Percentiles rank a stretch among this genome's conserved stretches.
phyloP scores from a whole-genome alignment of 2,329 filamentous ascomycete genomes.

The Bipolaris cookei region DNA sequence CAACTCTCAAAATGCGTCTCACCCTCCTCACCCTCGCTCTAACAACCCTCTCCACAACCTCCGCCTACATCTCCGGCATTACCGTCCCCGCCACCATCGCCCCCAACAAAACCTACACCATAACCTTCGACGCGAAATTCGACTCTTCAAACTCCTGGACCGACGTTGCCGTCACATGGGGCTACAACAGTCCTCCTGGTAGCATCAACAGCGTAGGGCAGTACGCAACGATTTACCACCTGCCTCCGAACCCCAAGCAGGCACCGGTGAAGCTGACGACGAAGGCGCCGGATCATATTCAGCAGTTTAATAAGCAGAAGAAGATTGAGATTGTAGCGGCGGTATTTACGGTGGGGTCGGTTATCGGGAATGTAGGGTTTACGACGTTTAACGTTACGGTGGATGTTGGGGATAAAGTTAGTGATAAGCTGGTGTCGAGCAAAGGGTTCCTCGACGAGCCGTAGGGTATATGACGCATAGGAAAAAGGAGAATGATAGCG shows the following conservation, averaged over 20 bases:
- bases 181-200: slow-evolving; percentile 35
- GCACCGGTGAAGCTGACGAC: no score
- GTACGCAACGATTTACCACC: slow-evolving; percentile 32
- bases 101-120: slow-evolving; percentile 48
- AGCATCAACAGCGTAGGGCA: slow-evolving; percentile 41
- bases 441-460: no score
- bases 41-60: slow-evolving; percentile 26
- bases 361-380: slow-evolving; percentile 14
- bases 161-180: slow-evolving; percentile 56
- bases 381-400: slow-evolving; percentile 32
- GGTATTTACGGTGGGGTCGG: slow-evolving; percentile 32
- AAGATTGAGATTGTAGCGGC: slow-evolving; percentile 2
- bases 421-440: slow-evolving; percentile 14
- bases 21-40: slow-evolving; percentile 21
- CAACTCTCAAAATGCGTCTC: slow-evolving; percentile 23
- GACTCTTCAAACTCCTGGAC: no score
- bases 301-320: no score
- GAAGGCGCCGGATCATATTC: no score
- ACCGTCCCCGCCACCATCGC: slow-evolving; percentile 51
- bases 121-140: slow-evolving; percentile 48
- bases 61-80: slow-evolving; percentile 55
- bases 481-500: background rate
- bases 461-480: no score
- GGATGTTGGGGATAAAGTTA: slow-evolving; percentile 22
- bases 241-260: no score